Conservation (phyloP, 1,284 basidiomycete genomes). For the Vanrija pseudolonga region DNA sequence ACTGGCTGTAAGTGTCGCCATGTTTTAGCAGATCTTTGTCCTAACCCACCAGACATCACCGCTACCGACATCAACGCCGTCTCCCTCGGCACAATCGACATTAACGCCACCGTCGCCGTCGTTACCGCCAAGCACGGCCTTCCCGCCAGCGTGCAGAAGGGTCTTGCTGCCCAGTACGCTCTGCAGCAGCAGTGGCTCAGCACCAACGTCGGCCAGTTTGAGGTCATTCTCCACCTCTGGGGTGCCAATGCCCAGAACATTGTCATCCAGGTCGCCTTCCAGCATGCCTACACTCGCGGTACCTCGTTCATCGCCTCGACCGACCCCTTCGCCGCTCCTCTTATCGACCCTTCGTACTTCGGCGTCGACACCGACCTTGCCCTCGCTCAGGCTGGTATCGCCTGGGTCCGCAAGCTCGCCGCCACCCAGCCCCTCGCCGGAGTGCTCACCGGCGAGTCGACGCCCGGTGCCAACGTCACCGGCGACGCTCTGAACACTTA, state of each 20-base stretch:
- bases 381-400: constrained; percentile 32
- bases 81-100: constrained; percentile 65
- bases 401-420: constrained; percentile 38
- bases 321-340: constrained; percentile 57
- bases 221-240: constrained; percentile 46
- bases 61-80: constrained; percentile 55
- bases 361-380: constrained; percentile 41
- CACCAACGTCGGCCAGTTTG: constrained; percentile 40
- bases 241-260: constrained; percentile 21
- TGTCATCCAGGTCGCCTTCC: constrained; percentile 39
- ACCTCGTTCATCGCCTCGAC: constrained; percentile 55
- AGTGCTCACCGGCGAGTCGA: constrained; percentile 29
- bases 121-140: constrained; percentile 51
- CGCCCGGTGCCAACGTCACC: constrained; percentile 13
- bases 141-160: constrained; percentile 38
- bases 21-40: not conserved
- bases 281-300: constrained; percentile 49
- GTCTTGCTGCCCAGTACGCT: constrained; percentile 36
- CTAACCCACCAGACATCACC: constrained; percentile 14
- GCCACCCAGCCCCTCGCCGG: constrained; percentile 30
- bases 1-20: constrained; percentile 35
- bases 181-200: constrained; percentile 38
- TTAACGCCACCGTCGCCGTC: constrained; percentile 64
- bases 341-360: constrained; percentile 64
- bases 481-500: constrained; percentile 36